phyloP scores from a whole-genome alignment of 306 rosid genomes.

The Citrullus mucosospermus region DNA sequence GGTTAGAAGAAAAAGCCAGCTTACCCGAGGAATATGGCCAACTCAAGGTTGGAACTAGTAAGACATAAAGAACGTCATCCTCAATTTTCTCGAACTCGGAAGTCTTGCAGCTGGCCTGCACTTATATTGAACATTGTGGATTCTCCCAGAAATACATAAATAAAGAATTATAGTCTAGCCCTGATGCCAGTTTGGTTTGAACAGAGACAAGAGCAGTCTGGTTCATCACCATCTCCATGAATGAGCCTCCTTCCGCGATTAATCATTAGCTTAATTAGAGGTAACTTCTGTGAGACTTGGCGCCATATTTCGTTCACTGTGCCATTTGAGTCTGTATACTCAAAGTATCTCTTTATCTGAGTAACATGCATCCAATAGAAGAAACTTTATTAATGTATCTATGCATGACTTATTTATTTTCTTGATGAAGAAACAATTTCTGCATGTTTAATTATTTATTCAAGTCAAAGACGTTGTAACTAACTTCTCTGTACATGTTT shows the following conservation, averaged over 20 bases:
- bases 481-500: background rate
- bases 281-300: slow-evolving; percentile 68
- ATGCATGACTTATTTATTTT: background rate
- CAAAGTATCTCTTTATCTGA: slow-evolving; percentile 73
- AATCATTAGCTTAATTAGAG: slow-evolving; percentile 61
- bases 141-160: background rate
- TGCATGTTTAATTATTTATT: background rate
- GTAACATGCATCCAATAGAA: slow-evolving; percentile 9
- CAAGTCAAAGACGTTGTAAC: background rate
- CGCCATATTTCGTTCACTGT: slow-evolving; percentile 82
- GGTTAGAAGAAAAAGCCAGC: background rate
- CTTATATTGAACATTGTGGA: background rate
- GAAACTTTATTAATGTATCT: background rate
- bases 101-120: background rate
- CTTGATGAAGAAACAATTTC: too few species aligned
- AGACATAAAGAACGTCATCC: background rate
- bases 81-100: background rate
- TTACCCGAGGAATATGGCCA: background rate
- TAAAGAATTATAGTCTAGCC: background rate
- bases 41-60: background rate
- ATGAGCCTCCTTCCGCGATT: slow-evolving; percentile 68
- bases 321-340: slow-evolving; percentile 42
- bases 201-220: slow-evolving; percentile 68
- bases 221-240: slow-evolving; percentile 24
- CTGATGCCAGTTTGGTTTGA: slow-evolving; percentile 38